Percentiles rank a stretch among this genome's conserved stretches.
phyloP scores from a whole-genome alignment of 1,139 yeast species.

The Diutina rugosa region DNA sequence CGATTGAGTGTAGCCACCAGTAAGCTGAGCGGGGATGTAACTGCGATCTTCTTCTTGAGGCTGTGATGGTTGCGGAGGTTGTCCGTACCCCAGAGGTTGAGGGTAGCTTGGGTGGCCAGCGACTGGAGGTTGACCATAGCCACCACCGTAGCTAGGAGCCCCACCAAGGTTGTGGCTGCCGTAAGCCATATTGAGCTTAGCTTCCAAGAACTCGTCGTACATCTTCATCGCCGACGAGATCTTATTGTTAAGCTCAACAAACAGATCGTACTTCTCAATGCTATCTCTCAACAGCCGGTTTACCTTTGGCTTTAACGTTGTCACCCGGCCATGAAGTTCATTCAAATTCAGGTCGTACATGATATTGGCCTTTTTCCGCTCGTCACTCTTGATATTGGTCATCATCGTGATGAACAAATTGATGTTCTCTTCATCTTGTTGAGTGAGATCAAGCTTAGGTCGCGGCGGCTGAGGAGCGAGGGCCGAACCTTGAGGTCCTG shows the following conservation, averaged over 20 bases:
- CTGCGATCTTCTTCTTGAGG: constrained; percentile 1
- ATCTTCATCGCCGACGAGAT: constrained; percentile 65
- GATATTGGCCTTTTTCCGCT: constrained; percentile 36
- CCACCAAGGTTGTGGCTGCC: constrained; percentile 14
- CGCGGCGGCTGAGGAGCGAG: not conserved
- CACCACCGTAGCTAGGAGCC: not conserved
- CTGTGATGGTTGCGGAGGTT: not conserved
- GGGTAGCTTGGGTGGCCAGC: not conserved
- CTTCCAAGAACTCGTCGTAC: constrained; percentile 71
- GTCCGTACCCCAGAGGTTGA: not conserved
- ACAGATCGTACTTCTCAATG: constrained; percentile 52
- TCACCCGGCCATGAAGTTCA: constrained; percentile 51
- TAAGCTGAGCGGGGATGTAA: constrained; percentile 1
- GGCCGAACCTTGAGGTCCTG: not conserved
- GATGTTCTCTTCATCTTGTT: constrained; percentile 55
- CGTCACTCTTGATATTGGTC: constrained; percentile 35
- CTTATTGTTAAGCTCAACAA: constrained; percentile 72
- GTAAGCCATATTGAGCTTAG: constrained; percentile 41
- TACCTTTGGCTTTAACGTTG: constrained; percentile 62
- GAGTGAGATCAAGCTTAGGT: constrained; percentile 25
- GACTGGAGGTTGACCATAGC: not conserved
- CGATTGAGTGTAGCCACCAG: not conserved
- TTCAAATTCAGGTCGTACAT: constrained; percentile 50
- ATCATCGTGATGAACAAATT: constrained; percentile 58
- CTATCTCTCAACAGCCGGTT: constrained; percentile 53